phyloP scores from a whole-genome alignment of 2,329 filamentous ascomycete species.

The Byssothecium circinans region DNA sequence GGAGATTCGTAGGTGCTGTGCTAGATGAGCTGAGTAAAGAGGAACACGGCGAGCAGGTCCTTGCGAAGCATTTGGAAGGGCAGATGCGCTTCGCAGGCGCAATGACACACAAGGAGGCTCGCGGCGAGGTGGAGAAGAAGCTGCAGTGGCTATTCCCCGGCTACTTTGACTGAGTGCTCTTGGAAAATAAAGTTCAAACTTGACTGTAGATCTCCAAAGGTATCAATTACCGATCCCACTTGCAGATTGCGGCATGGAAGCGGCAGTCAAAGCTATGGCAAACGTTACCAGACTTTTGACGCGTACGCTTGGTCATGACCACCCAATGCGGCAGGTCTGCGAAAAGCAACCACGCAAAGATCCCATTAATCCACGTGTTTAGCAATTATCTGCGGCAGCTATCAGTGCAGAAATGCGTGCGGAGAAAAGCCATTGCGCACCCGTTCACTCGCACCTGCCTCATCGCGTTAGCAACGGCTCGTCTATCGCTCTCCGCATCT shows the following conservation, averaged over 20 bases:
- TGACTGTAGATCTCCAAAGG: neutral
- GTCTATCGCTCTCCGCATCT: too few species aligned
- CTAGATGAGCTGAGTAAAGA: slow-evolving; percentile 81
- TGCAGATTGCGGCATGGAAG: neutral
- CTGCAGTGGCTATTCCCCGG: slow-evolving; percentile 86
- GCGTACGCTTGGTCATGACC: too few species aligned
- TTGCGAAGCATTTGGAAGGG: slow-evolving; percentile 79
- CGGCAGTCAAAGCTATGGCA: too few species aligned
- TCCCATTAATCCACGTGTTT: neutral
- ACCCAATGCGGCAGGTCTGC: neutral
- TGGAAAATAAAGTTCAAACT: neutral
- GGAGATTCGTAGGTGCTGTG: slow-evolving; percentile 80
- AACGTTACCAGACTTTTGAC: too few species aligned
- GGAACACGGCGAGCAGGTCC: slow-evolving; percentile 73
- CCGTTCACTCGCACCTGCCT: neutral
- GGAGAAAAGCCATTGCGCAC: neutral
- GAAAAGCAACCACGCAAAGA: neutral
- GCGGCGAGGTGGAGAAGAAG: slow-evolving; percentile 76
- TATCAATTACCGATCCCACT: too few species aligned
- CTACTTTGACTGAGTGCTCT: slow-evolving; percentile 58
- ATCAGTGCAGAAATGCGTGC: neutral
- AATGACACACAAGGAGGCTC: slow-evolving; percentile 78
- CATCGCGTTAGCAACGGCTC: neutral
- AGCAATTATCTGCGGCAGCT: neutral
- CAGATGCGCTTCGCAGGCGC: slow-evolving; percentile 74